Base-by-base conservation (phyloP, 192 early-diverging fungal genomes). In the Backusella westeae region DNA sequence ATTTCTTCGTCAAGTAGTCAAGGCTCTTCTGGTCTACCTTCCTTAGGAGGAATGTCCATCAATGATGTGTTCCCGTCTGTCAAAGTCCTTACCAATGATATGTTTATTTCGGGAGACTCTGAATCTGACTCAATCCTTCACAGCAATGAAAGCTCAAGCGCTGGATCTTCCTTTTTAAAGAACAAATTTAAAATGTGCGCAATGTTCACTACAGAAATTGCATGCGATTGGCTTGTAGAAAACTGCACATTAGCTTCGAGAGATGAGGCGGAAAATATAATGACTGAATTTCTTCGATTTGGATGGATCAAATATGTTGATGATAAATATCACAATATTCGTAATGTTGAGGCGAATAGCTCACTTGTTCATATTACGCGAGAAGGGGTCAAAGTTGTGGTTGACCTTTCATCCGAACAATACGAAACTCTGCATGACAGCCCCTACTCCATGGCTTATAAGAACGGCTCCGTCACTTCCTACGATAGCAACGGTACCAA, bases 171-270 rank as follows among this genome's bases (percentile, higher is more conserved):
- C 39, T 12, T 46, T 52, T 46, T 34, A 23, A 44, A 39, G 38
- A 39, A 34, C 12, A 74, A 75, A 39, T 46, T 39, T 34, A 56
- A 68, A 41, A 75, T 75, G 65, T 41, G 65, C 12, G 26, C 74
- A 1, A 44, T 75, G 19, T 75, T 75, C 29, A n/a, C 74, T 9
- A 44, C 74, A 19, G 34, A 46, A 34, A n/a, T 69, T 21, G 67
- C 80, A 15, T 81, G 80, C 12, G 85, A 86, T 3, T 89, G 86
- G 86, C 73, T 89, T 3, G 65, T 85, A 46, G 84, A 86, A 21
- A 81, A 85, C 46, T 81, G 82, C 0, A 85, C 86, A 0, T 81
- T 87, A 15, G 83, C 86, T 65, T 81, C 81, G 34, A 78, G 78
- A 21, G 82, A 87, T 34, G 88, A 89, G 41, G 85, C 88, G 0